These are phyloP conservation scores for Colletotrichum tanaceti DNA, from an alignment of 2,329 filamentous ascomycete species.

Conservation along the genomic window DNA sequence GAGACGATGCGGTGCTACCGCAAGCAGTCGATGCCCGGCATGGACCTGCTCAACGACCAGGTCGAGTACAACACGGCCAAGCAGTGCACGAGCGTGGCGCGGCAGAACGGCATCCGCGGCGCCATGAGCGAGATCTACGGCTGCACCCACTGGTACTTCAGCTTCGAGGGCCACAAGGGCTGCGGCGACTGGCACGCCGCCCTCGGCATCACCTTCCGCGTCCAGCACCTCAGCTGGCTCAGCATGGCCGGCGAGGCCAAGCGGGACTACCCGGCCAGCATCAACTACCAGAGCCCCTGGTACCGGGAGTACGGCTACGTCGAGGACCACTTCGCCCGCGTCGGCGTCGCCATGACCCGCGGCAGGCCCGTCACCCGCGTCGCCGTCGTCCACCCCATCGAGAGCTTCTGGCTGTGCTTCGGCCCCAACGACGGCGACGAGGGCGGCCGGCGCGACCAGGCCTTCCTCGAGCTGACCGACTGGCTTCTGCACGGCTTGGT, in stretches of 20 bases:
- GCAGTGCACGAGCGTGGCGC: slow-evolving; percentile 47
- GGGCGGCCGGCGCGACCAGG: slow-evolving; percentile 43
- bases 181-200: slow-evolving; percentile 51
- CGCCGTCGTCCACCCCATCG: slow-evolving; percentile 49
- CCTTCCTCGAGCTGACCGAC: slow-evolving; percentile 43
- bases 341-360: slow-evolving; percentile 47
- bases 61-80: slow-evolving; percentile 50
- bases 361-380: slow-evolving; percentile 47
- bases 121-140: slow-evolving; percentile 49
- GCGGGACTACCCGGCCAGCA: slow-evolving; percentile 48
- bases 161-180: slow-evolving; percentile 50
- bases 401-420: slow-evolving; percentile 50
- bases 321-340: slow-evolving; percentile 49
- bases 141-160: slow-evolving; percentile 49
- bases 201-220: slow-evolving; percentile 48
- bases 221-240: slow-evolving; percentile 49
- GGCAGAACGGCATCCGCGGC: slow-evolving; percentile 47
- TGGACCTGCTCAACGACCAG: slow-evolving; percentile 47
- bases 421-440: slow-evolving; percentile 47
- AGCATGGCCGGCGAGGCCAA: slow-evolving; percentile 50
- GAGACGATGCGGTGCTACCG: slow-evolving; percentile 50
- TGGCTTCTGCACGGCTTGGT: slow-evolving; percentile 43
- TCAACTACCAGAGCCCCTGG: slow-evolving; percentile 50
- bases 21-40: slow-evolving; percentile 47
- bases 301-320: slow-evolving; percentile 48